Conservation (phyloP, 805 yeast species). For the Wickerhamomyces mucosus region DNA sequence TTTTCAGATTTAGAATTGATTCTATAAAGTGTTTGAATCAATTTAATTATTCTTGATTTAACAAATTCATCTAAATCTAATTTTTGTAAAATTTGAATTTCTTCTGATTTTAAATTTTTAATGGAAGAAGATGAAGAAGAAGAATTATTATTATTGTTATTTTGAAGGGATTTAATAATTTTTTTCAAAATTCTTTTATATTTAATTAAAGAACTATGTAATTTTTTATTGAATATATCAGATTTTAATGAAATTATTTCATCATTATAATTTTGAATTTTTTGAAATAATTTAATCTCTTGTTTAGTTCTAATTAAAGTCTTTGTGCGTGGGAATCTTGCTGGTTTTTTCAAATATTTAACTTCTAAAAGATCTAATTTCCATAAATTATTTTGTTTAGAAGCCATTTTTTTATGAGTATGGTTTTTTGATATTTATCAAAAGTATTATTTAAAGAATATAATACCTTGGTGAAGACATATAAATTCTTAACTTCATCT, state of each 20-base stretch:
- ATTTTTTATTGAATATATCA: constrained; percentile 38
- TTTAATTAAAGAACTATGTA: constrained; percentile 34
- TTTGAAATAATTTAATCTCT: constrained; percentile 33
- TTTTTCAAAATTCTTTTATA: constrained; percentile 29
- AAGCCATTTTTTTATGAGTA: constrained; percentile 9
- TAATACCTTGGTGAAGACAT: too few species aligned
- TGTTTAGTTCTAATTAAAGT: constrained; percentile 22
- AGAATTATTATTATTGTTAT: constrained; percentile 5
- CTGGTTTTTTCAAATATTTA: constrained; percentile 31
- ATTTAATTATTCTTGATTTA: constrained; percentile 14
- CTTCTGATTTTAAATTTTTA: constrained; percentile 10
- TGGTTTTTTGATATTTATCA: not conserved
- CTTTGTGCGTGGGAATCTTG: constrained; percentile 41
- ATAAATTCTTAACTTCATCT: too few species aligned
- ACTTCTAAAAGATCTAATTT: constrained; percentile 48
- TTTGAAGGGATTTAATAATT: constrained; percentile 10
- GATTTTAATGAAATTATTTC: constrained; percentile 36
- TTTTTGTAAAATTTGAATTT: constrained; percentile 10
- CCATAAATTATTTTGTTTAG: constrained; percentile 34
- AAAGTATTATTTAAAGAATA: too few species aligned
- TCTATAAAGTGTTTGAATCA: constrained; percentile 7
- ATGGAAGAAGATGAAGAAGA: too few species aligned
- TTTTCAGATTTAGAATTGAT: constrained; percentile 6
- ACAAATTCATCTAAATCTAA: constrained; percentile 19
- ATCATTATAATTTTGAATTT: constrained; percentile 28